These are phyloP conservation scores for Mrakia frigida DNA, from an alignment of 768 basidiomycete species.

Conservation along the genomic window DNA sequence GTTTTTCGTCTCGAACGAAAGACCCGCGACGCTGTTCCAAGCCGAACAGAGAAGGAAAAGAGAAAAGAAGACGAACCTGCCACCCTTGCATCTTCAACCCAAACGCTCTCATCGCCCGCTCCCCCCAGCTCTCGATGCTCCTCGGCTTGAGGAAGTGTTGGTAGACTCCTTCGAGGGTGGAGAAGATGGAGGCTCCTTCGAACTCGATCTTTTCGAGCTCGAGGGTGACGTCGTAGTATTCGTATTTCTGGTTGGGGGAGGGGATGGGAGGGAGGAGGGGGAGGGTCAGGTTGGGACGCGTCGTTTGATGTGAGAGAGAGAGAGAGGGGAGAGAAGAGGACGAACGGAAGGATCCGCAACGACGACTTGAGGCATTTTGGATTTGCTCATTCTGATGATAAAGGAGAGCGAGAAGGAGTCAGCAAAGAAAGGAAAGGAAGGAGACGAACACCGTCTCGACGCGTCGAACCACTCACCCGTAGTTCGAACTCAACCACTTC, in stretches of 20 bases:
- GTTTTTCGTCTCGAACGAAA: neutral
- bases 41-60: neutral
- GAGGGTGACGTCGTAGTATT: conserved; percentile 71
- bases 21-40: too few relatives aligned
- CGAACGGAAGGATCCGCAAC: conserved; percentile 74
- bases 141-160: conserved; percentile 52
- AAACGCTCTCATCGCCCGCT: conserved; percentile 19
- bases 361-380: conserved; percentile 52
- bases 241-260: conserved; percentile 51
- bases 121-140: conserved; percentile 29
- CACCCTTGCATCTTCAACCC: conserved; percentile 24
- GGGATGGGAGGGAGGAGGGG: neutral
- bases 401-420: neutral
- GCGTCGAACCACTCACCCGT: conserved; percentile 50
- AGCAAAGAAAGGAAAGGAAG: neutral
- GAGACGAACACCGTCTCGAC: neutral
- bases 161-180: conserved; percentile 63
- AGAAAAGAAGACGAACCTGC: conserved; percentile 7
- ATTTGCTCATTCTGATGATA: conserved; percentile 40
- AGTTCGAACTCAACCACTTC: conserved; percentile 88
- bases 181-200: conserved; percentile 56
- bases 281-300: conserved; percentile 7
- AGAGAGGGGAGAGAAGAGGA: conserved; percentile 17
- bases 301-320: neutral
- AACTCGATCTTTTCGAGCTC: conserved; percentile 56